A percentile compares a stretch with the other conserved stretches of the same genome.
Evolutionary conservation across 345 rosid species (phyloP).

Genomic region (Hibiscus syriacus): DNA sequence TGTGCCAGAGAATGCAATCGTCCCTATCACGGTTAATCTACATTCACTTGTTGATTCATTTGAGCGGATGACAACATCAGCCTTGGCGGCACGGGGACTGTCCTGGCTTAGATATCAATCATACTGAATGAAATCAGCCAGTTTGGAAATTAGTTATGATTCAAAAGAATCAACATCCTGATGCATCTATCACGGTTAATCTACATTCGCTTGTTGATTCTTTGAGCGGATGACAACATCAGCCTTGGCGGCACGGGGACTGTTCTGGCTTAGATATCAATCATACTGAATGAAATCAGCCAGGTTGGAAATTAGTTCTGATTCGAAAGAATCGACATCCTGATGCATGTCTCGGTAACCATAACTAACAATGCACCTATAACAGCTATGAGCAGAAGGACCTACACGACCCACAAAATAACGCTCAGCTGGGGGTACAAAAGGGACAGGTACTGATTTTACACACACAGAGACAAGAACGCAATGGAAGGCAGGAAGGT

Average conservation of each 20-base stretch:
- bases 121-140: slow-evolving; percentile 68
- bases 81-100: slow-evolving; percentile 15
- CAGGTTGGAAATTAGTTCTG: slow-evolving; percentile 54
- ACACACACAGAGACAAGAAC: slow-evolving; percentile 83
- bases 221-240: slow-evolving; percentile 29
- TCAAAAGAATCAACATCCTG: too few relatives aligned
- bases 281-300: slow-evolving; percentile 71
- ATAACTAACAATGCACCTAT: slow-evolving; percentile 82
- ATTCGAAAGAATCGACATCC: too few relatives aligned
- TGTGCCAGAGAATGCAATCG: slow-evolving; percentile 24
- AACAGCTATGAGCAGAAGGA: slow-evolving; percentile 70
- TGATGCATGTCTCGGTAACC: slow-evolving; percentile 96
- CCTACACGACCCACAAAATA: slow-evolving; percentile 96
- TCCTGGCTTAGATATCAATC: slow-evolving; percentile 47
- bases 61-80: slow-evolving; percentile 26
- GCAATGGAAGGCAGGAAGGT: slow-evolving; percentile 95
- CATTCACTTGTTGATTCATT: slow-evolving; percentile 60
- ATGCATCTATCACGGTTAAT: slow-evolving; percentile 80
- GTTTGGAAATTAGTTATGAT: slow-evolving; percentile 52
- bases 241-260: slow-evolving; percentile 18
- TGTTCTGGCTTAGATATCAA: slow-evolving; percentile 37
- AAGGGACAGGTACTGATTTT: too few relatives aligned
- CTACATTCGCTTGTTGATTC: slow-evolving; percentile 60
- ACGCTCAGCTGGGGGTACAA: too few relatives aligned
- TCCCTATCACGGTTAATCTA: slow-evolving; percentile 72